Evolutionary conservation across 495 filamentous ascomycete genomes (phyloP), one percentile per base, ranked within the genome.

Genomic region (Opeltia flavorubescens): DNA sequence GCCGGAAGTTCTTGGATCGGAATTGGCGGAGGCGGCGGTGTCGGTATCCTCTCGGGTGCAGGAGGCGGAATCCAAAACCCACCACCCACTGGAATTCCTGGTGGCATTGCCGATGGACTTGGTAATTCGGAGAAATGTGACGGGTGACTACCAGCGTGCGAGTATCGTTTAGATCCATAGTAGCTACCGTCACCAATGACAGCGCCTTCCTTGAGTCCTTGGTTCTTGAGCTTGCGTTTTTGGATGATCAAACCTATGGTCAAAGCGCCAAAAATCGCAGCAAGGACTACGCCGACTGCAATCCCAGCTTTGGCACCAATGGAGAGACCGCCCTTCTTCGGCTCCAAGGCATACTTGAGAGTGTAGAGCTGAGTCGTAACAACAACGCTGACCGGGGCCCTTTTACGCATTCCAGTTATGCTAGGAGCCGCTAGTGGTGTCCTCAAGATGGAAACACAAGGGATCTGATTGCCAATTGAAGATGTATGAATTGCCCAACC

Each of bases 401-500:
- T 39, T 44, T 42, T 21, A 20, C 33, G 43, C 21, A 26, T 9
- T n/a, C 26, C 2, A 15, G 51, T 49, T 8, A 28, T 29, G 24
- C 21, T 55, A 5, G 53, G 44, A 18, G 42, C 27, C 20, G 47
- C 35, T 20, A 53, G 25, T 11, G 53, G 41, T 13, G 47, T 27
- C 21, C 42, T 15, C 18, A 50, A 34, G 12, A 43, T 55, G 13
- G 50, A 56, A 26, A 47, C 49, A 48, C 57, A 60, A 33, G 52
- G 57, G 5, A 50, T 60, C 23, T 48, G 50, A 13, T 53, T 50
- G 23, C 46, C 55, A 15, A 60, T 17, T 3, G 47, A 46, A 13
- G 51, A 48, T 15, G 53, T 50, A 31, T 58, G 50, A 27, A 58
- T 46, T 40, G 53, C 50, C 52, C 57, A 60, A 39, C 57, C 57